A percentile compares a stretch with the other conserved stretches of the same genome.
phyloP scores from a whole-genome alignment of 306 rosid genomes.

The Fragaria vesca region DNA sequence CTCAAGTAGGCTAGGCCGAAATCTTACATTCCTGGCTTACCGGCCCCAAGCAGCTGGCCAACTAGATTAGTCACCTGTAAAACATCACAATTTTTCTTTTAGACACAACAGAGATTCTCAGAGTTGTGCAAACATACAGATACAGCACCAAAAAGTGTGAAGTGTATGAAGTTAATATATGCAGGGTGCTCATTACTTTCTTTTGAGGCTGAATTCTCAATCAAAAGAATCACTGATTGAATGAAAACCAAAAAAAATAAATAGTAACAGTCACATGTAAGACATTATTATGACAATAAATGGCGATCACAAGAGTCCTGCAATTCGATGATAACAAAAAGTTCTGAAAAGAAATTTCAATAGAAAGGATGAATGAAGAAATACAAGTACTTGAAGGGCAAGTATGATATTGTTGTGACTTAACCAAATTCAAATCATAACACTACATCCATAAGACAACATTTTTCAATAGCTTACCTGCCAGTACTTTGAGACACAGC shows the following conservation, averaged over 20 bases:
- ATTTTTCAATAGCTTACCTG: constrained; percentile 54
- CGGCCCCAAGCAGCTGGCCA: constrained; percentile 83
- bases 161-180: not conserved
- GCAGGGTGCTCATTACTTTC: not conserved
- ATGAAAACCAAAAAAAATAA: not conserved
- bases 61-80: constrained; percentile 75
- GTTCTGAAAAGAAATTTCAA: not conserved
- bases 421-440: not conserved
- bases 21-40: constrained; percentile 58
- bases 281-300: not conserved
- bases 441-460: constrained; percentile 10
- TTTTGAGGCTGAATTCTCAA: not conserved
- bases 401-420: not conserved
- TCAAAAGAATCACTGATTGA: not conserved
- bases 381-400: not conserved
- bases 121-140: not conserved
- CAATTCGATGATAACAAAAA: not conserved
- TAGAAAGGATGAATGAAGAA: not conserved
- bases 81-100: constrained; percentile 4
- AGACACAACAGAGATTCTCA: not conserved
- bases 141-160: constrained; percentile 3
- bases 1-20: constrained; percentile 3
- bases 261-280: not conserved
- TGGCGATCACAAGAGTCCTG: not conserved
- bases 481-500: constrained; percentile 98